Evolutionary conservation across 768 basidiomycete genomes (phyloP).

Genomic region (Tylopilus vinaceipallidus): DNA sequence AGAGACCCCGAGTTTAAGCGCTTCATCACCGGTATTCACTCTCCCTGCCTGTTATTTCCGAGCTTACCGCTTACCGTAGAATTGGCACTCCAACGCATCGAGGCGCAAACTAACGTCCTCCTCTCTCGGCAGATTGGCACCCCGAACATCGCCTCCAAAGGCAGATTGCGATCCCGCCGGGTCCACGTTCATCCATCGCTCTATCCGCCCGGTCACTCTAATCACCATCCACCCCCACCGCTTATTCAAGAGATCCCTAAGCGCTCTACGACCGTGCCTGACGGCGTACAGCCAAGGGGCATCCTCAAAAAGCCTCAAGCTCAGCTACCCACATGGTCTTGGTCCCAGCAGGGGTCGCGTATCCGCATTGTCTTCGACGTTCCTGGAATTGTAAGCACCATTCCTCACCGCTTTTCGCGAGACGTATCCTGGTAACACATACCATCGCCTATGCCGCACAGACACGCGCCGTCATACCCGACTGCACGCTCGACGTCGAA

Average conservation of each 20-base stretch:
- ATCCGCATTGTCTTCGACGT: slow-evolving; percentile 52
- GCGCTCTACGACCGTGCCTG: slow-evolving; percentile 40
- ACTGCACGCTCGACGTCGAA: slow-evolving; percentile 64
- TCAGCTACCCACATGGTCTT: slow-evolving; percentile 50
- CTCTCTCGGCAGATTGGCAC: slow-evolving; percentile 69
- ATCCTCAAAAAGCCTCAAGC: slow-evolving; percentile 38
- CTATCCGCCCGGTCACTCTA: slow-evolving; percentile 27
- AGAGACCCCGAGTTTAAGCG: slow-evolving; percentile 64
- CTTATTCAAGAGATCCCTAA: slow-evolving; percentile 35
- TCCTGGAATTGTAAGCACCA: slow-evolving; percentile 56
- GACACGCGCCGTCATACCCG: slow-evolving; percentile 45
- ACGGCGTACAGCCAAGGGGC: slow-evolving; percentile 34
- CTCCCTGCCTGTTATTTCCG: slow-evolving; percentile 1
- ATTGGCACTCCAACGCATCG: slow-evolving; percentile 65
- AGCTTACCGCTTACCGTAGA: slow-evolving; percentile 40
- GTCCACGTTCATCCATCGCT: slow-evolving; percentile 52
- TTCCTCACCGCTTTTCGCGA: slow-evolving; percentile 1
- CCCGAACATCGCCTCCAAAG: slow-evolving; percentile 78
- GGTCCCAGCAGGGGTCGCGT: slow-evolving; percentile 40
- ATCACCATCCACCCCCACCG: slow-evolving; percentile 8
- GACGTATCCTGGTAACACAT: slow-evolving; percentile 7
- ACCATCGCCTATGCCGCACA: slow-evolving; percentile 21
- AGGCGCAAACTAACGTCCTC: slow-evolving; percentile 54
- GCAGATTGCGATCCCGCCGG: slow-evolving; percentile 57
- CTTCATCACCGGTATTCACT: slow-evolving; percentile 59